Evolutionary conservation across 2,329 filamentous ascomycete species (phyloP), one percentile per base, ranked within the genome.

Genomic region (Coniochaeta prunicola): DNA sequence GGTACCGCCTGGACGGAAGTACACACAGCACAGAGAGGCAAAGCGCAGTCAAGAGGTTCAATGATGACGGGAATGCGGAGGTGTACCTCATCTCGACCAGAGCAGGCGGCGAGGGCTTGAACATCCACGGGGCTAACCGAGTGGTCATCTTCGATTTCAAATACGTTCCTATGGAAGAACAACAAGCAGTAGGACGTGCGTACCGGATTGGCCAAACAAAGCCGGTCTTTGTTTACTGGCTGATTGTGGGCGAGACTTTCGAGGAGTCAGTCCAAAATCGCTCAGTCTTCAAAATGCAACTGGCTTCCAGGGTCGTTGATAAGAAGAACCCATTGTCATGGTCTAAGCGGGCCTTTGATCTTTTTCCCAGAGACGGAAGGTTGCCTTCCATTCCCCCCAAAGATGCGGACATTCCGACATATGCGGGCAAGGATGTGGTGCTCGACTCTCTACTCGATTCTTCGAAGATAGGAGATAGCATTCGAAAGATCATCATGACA

Each of bases 151-250:
- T 96, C 59, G 92, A 97, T 69, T 91, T 89, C 67, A 79, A 81
- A 61, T 96, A 87, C 74, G 94, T 92, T 63, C 92, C 92, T 0
- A 81, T 86, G 5, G 80, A 87, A 68, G 92, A 96, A 70, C 87
- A 92, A 66, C 92, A 97, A 72, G 92, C 92, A 1, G 84, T 96
- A 56, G 92, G 91, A 1, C 83, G 92, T 57, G 88, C 90, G 0
- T 96, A 94, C 71, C 89, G 92, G 1, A 82, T 97, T 34, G 91
- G 92, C 0, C 92, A 97, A 71, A 77, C 74, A 38, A 94, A 92
- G 65, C 79, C 82, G 0, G 92, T 96, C 1, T 92, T 83, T 68
- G 91, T 97, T 1, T 97, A 97, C 72, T 88, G 89, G 19, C 85
- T 97, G 62, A 76, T 92, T 28, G 77, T 85, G 12, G 90, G 86